phyloP scores from a whole-genome alignment of 2,329 filamentous ascomycete genomes.

The Venturia carpophila region DNA sequence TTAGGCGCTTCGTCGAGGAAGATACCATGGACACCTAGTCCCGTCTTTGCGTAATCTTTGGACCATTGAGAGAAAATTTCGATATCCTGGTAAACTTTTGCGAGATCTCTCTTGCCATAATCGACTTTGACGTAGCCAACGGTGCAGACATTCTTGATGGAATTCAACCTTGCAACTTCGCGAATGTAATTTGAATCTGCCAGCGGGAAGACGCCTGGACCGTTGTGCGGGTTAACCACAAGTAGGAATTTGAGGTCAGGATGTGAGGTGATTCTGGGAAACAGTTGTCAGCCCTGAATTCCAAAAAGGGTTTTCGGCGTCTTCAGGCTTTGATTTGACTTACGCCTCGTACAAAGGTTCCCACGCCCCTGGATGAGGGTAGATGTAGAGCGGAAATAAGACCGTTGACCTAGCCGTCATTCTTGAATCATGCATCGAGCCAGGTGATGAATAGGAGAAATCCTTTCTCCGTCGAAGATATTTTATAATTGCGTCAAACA shows the following conservation, averaged over 20 bases:
- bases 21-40: conserved; percentile 12
- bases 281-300: not conserved
- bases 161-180: conserved; percentile 1
- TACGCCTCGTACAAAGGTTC: conserved; percentile 8
- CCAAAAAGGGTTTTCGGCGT: not conserved
- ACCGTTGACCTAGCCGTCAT: conserved; percentile 6
- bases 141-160: conserved; percentile 4
- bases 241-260: not conserved
- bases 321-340: not conserved
- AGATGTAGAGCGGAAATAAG: conserved; percentile 12
- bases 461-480: not conserved
- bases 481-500: not conserved
- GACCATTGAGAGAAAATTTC: conserved; percentile 3
- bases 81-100: conserved; percentile 1
- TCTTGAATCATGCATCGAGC: not conserved
- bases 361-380: conserved; percentile 10
- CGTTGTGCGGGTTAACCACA: conserved; percentile 16
- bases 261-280: not conserved
- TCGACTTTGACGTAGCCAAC: conserved; percentile 10
- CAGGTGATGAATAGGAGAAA: not conserved
- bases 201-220: conserved; percentile 1
- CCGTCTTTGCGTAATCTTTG: not conserved
- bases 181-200: conserved; percentile 1
- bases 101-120: conserved; percentile 7
- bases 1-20: conserved; percentile 15